Evolutionary conservation across 2,329 filamentous ascomycete species (phyloP).

Genomic region (Fusarium euwallaceae): DNA sequence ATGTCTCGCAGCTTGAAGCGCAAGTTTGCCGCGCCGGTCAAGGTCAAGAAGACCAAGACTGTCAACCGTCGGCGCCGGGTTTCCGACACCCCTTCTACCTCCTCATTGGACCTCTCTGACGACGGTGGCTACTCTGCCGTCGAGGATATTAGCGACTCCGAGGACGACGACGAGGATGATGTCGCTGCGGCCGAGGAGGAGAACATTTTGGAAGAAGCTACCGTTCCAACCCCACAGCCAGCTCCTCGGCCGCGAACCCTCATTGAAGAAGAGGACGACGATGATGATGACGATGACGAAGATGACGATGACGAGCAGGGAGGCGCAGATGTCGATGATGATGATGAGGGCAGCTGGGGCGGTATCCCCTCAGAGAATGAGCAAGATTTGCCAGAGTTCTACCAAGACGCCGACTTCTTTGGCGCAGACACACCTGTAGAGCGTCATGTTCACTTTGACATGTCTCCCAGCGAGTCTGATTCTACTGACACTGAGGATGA

Average conservation of each 20-base stretch:
- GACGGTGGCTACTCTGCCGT: conserved; percentile 82
- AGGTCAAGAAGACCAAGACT: conserved; percentile 59
- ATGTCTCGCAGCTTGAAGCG: conserved; percentile 69
- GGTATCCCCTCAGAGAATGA: conserved; percentile 65
- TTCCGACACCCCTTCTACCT: conserved; percentile 65
- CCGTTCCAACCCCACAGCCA: conserved; percentile 52
- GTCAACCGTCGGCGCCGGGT: conserved; percentile 60
- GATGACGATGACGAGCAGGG: conserved; percentile 54
- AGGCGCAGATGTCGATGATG: conserved; percentile 55
- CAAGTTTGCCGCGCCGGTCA: conserved; percentile 60
- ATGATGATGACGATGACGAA: conserved; percentile 56
- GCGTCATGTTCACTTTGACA: conserved; percentile 81
- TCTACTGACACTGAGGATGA: conserved; percentile 74
- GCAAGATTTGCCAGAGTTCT: conserved; percentile 60
- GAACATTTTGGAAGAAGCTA: conserved; percentile 70
- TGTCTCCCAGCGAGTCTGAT: conserved; percentile 76
- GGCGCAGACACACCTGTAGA: conserved; percentile 57
- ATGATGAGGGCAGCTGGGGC: conserved; percentile 64
- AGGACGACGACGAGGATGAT: conserved; percentile 82
- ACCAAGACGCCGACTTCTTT: conserved; percentile 56
- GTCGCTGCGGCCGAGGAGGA: conserved; percentile 83
- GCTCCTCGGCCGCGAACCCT: conserved; percentile 64
- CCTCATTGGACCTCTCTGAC: conserved; percentile 73
- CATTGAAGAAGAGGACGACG: conserved; percentile 54
- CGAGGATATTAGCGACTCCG: conserved; percentile 83